These are phyloP conservation scores for Blastobotrys buckinghamii DNA, from an alignment of 1,139 yeast genomes.

Conservation along the genomic window DNA sequence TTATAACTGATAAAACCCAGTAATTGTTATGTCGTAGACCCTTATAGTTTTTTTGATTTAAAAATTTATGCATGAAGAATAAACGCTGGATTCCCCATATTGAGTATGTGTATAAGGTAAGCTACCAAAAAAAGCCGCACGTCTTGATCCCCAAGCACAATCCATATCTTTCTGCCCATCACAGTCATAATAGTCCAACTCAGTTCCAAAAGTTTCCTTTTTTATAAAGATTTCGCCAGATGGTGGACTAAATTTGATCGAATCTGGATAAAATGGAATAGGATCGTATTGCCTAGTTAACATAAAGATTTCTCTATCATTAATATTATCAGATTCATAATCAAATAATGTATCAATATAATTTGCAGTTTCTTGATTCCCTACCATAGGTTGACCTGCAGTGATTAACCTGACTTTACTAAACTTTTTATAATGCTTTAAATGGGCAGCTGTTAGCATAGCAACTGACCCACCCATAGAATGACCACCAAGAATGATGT, in stretches of 20 bases:
- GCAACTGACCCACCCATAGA: conserved; percentile 12
- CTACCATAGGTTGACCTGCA: conserved; percentile 8
- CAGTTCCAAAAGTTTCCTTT: background rate
- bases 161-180: conserved; percentile 7
- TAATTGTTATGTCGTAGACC: too few relatives aligned
- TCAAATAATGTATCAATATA: conserved; percentile 5
- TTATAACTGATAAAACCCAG: too few relatives aligned
- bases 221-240: conserved; percentile 7
- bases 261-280: conserved; percentile 7
- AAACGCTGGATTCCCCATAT: conserved; percentile 9
- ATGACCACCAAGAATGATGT: conserved; percentile 5
- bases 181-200: background rate
- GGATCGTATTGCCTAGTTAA: conserved; percentile 9
- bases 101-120: conserved; percentile 9
- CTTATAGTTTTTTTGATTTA: too few relatives aligned
- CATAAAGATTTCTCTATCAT: conserved; percentile 1
- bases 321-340: background rate
- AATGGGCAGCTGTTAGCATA: conserved; percentile 7
- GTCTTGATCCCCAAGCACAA: conserved; percentile 3
- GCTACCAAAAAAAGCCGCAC: conserved; percentile 1
- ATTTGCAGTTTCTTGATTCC: conserved; percentile 3
- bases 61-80: conserved; percentile 4
- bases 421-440: background rate
- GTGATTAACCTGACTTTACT: background rate
- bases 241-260: background rate